Base-by-base conservation (phyloP, 2,329 filamentous ascomycete species). In the Pseudovirgaria hyperparasitica region DNA sequence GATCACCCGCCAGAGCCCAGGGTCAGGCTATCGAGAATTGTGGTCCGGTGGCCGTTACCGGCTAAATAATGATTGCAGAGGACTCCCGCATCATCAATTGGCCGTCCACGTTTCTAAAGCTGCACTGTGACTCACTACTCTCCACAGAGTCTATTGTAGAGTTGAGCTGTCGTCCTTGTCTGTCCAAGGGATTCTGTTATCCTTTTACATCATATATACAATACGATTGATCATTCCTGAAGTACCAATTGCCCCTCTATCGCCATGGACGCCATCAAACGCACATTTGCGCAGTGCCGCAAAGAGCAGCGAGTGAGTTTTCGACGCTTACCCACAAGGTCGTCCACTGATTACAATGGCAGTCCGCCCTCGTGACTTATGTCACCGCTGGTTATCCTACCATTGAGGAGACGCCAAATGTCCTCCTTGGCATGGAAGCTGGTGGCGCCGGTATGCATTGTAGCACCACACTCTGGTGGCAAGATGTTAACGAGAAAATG, bases 301-400 rank as follows among this genome's bases (percentile, higher is more conserved):
- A 55, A 57, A 42, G 61, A 63, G 50, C 50, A 52, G 41, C 55
- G 61, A 34, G 55, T 57, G 48, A 27, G 26, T 44, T 30, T 16
- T 10, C 13, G 13, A 20, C 21, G 21, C 16, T 19, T 10, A 13
- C 5, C 15, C 23, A 9, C 6, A 29, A 18, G 14, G 6, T 15
- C 23, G 4, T 13, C 24, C 21, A 8, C 31, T 46, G 17, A 46
- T 16, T 27, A 22, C 5, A 17, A 18, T 11, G 46, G 38, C 53
- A 90, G 70, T 65, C 82, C 40, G 87, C 90, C 26, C 69, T 98
- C 35, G 82, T 98, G 38, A 86, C 86, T 16, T 98, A 98, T 66
- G 84, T 94, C 50, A 98, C 90, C 15, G 86, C 87, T 32, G 90
- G 90, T 30, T 98, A 76, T 52, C 90, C 90, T 10, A 81, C 72